phyloP scores from a whole-genome alignment of 2,329 filamentous ascomycete species.

The Arthrobotrys iridis region DNA sequence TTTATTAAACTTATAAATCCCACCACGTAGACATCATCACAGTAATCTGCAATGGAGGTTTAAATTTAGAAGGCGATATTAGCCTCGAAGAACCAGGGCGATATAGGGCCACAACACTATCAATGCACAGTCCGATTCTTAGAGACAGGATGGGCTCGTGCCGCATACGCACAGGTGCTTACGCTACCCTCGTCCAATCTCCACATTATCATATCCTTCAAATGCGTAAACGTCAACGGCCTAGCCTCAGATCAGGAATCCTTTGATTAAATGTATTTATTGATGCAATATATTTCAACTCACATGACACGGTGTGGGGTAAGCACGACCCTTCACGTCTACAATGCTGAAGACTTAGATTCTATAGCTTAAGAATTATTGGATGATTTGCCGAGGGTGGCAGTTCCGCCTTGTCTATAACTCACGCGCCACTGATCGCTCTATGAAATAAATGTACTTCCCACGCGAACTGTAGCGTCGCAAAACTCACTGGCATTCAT shows the following conservation, averaged over 20 bases:
- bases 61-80: background rate
- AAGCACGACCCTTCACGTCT: too few relatives aligned
- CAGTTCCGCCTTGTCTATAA: too few relatives aligned
- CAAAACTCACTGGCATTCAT: too few relatives aligned
- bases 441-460: too few relatives aligned
- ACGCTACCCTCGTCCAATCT: background rate
- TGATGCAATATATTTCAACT: background rate
- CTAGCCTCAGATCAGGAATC: background rate
- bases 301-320: background rate
- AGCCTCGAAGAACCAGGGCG: background rate
- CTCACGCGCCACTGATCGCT: too few relatives aligned
- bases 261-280: background rate
- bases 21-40: background rate
- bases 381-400: too few relatives aligned
- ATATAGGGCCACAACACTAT: too few relatives aligned
- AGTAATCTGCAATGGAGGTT: background rate
- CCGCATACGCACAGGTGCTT: constrained; percentile 3
- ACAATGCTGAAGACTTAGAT: too few relatives aligned
- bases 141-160: background rate
- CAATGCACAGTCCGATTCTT: background rate
- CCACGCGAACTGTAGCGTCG: too few relatives aligned
- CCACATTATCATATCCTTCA: background rate
- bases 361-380: too few relatives aligned
- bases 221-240: background rate
- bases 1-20: background rate